Evolutionary conservation across 2,329 filamentous ascomycete genomes (phyloP).

Genomic region (Phoma sp.): DNA sequence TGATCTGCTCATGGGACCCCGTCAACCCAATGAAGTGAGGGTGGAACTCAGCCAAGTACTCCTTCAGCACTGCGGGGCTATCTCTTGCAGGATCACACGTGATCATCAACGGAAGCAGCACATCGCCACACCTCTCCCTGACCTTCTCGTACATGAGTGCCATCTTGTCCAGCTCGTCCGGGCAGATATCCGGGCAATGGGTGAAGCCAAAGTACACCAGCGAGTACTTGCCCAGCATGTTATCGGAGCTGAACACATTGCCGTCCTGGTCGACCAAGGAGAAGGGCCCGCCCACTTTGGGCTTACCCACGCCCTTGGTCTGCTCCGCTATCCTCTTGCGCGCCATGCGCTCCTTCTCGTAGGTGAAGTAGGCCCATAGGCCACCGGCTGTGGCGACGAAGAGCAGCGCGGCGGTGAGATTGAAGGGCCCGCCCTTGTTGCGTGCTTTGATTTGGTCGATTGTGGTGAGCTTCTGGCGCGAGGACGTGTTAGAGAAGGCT

Average conservation of each 20-base stretch:
- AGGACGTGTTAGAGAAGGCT: constrained; percentile 36
- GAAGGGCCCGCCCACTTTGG: constrained; percentile 91
- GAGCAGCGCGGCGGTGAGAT: constrained; percentile 84
- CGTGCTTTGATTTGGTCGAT: constrained; percentile 44
- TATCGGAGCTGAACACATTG: constrained; percentile 74
- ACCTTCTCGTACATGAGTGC: constrained; percentile 85
- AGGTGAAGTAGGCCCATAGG: constrained; percentile 88
- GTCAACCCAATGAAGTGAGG: constrained; percentile 84
- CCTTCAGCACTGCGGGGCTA: constrained; percentile 80
- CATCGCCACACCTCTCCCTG: constrained; percentile 53
- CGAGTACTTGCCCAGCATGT: constrained; percentile 85
- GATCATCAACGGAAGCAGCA: constrained; percentile 83
- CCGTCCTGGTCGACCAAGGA: constrained; percentile 82
- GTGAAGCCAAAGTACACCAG: constrained; percentile 98
- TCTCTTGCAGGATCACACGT: constrained; percentile 95
- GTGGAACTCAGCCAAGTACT: constrained; percentile 92
- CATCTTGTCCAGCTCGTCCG: constrained; percentile 99
- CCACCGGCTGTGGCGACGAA: constrained; percentile 80
- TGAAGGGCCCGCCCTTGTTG: constrained; percentile 72
- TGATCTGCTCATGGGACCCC: constrained; percentile 91
- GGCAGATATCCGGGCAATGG: constrained; percentile 97
- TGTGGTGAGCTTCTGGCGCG: constrained; percentile 42
- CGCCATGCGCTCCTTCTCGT: constrained; percentile 90
- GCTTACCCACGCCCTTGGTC: constrained; percentile 88
- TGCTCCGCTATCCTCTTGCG: constrained; percentile 88